These are phyloP conservation scores for Umbellularia californica DNA, from an alignment of 164 flowering plant genomes.

Conservation along the genomic window DNA sequence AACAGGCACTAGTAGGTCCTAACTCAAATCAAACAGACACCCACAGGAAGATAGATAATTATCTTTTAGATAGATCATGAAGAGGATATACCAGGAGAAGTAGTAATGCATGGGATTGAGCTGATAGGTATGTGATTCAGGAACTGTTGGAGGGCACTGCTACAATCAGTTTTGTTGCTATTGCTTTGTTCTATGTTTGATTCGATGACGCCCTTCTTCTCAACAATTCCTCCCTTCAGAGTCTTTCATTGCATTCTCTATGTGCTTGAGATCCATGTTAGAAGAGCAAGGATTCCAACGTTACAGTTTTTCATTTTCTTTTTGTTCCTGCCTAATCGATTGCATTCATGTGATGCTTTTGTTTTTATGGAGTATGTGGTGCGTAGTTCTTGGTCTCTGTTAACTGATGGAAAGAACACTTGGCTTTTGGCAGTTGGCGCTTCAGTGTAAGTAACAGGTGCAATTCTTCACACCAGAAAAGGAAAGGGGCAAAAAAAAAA, in stretches of 20 bases:
- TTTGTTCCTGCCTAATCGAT: not conserved
- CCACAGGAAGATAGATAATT: not conserved
- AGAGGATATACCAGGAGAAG: slow-evolving; percentile 18
- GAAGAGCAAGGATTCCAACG: not conserved
- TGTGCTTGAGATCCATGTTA: slow-evolving; percentile 4
- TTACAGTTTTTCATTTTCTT: not conserved
- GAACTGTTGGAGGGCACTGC: slow-evolving; percentile 30
- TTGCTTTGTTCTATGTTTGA: not conserved
- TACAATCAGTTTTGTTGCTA: slow-evolving; percentile 12
- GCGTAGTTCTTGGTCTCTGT: not conserved
- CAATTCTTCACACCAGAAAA: not conserved
- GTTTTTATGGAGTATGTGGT: not conserved
- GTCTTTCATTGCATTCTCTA: slow-evolving; percentile 1
- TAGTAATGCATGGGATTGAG: slow-evolving; percentile 30
- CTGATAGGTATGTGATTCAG: slow-evolving; percentile 35
- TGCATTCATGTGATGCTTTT: not conserved
- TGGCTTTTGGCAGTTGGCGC: too few relatives aligned
- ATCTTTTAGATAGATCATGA: not conserved
- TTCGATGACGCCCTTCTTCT: not conserved
- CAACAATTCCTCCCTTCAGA: not conserved
- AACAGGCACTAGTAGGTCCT: not conserved
- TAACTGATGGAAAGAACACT: not conserved
- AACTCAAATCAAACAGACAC: not conserved
- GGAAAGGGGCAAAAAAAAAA: too few relatives aligned
- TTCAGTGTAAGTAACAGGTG: not conserved